Conservation (phyloP, 2,329 filamentous ascomycete species). For the Microascus cirrosus region DNA sequence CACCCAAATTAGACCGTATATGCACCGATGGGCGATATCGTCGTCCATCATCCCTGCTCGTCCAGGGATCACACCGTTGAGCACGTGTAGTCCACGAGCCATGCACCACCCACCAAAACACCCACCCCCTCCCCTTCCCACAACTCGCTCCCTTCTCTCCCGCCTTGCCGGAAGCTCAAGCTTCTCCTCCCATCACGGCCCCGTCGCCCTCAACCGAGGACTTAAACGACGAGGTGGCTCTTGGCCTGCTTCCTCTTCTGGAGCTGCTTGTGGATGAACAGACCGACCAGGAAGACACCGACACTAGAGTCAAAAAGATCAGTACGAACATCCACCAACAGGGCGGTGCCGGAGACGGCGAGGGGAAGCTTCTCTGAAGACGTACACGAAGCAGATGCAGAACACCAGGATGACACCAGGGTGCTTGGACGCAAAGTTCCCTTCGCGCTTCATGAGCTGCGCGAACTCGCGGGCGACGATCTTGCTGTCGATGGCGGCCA, state of each 20-base stretch:
- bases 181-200: background rate
- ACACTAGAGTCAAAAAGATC: background rate
- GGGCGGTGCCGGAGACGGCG: background rate
- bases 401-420: conserved; percentile 6
- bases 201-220: background rate
- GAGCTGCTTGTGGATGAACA: conserved; percentile 1
- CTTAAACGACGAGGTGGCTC: background rate
- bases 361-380: background rate
- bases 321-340: too few species aligned
- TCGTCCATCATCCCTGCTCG: background rate
- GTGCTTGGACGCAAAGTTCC: conserved; percentile 3
- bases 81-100: background rate
- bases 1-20: background rate
- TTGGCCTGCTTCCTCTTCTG: conserved; percentile 1
- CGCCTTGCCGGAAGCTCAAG: background rate
- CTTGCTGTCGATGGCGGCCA: conserved; percentile 21
- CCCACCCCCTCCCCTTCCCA: background rate
- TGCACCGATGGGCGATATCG: background rate
- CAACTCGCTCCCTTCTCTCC: background rate
- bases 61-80: background rate
- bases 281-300: background rate
- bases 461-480: conserved; percentile 5
- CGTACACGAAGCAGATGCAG: conserved; percentile 5
- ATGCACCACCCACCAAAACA: background rate
- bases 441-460: conserved; percentile 3